Evolutionary conservation across 2,329 filamentous ascomycete genomes (phyloP), one percentile per base, ranked within the genome.

Genomic region (Scortechinia acanthostroma): DNA sequence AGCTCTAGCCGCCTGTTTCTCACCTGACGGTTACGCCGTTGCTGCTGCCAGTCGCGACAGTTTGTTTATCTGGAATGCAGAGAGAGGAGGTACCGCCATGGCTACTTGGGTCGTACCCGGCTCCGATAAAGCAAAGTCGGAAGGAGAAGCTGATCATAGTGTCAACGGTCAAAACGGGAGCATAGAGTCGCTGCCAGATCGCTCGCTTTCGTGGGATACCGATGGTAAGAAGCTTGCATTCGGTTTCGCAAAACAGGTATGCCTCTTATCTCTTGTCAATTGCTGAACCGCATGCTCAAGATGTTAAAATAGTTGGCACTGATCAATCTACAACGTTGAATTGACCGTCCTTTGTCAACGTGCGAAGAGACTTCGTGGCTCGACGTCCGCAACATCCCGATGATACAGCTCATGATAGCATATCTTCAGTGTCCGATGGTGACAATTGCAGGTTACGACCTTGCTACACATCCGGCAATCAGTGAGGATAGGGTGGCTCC

Each of bases 161-260:
- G n/a, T 30, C 25, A 40, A 40, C 20, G 35, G 35, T 15, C 35
- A 40, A 10, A 40, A 40, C 17, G 35, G 35, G 10, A 10, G 6
- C 6, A 17, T 17, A 10, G 17, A 10, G 6, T 19, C 35, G 20
- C 6, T 19, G 6, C 10, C 35, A 15, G 35, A 40, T 19, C 35
- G 35, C 13, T 10, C 35, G 6, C 35, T 40, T 19, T 40, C 35
- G 6, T 40, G 35, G 35, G 35, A 40, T 40, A 10, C 10, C 17
- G 17, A 40, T 40, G 35, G 35, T 13, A 40, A 40, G 35, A 40
- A 40, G 17, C 35, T 40, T 40, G 35, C 35, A 6, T 40, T 40
- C 20, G 35, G 35, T 40, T 10, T 40, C 20, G 35, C 13, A 10
- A 10, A 40, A 10, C 10, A 40, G 35, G 35, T 40, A 10, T 40